phyloP scores from a whole-genome alignment of 2,329 filamentous ascomycete species.

The Paracoccidioides lutzii region DNA sequence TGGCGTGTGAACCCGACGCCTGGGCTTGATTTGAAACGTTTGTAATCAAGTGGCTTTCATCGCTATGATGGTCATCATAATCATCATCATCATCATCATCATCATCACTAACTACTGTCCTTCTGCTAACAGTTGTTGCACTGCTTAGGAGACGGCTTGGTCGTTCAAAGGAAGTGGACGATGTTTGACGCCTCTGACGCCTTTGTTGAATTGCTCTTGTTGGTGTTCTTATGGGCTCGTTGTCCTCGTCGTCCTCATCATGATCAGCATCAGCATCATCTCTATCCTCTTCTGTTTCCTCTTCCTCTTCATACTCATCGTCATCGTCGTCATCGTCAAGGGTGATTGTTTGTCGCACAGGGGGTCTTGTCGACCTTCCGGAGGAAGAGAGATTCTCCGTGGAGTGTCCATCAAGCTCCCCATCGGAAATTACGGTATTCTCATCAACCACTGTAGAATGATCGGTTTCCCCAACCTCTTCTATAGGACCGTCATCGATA shows the following conservation, averaged over 20 bases:
- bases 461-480: constrained; percentile 5
- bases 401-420: constrained; percentile 8
- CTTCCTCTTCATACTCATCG: constrained; percentile 8
- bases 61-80: not conserved
- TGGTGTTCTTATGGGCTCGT: constrained; percentile 15
- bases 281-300: constrained; percentile 15
- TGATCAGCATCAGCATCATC: not conserved
- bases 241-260: constrained; percentile 10
- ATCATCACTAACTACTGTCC: not conserved
- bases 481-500: constrained; percentile 10
- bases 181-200: not conserved
- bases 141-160: not conserved
- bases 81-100: not conserved
- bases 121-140: not conserved
- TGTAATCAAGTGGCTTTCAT: not conserved
- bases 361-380: not conserved
- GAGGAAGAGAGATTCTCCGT: not conserved
- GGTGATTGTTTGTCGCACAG: not conserved
- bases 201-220: constrained; percentile 13
- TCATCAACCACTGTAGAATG: not conserved
- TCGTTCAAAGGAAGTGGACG: not conserved
- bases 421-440: constrained; percentile 6
- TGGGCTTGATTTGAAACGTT: not conserved
- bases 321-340: not conserved
- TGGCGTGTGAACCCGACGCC: not conserved